phyloP scores from a whole-genome alignment of 139 green algal species.

The Pycnococcus provasolii region DNA sequence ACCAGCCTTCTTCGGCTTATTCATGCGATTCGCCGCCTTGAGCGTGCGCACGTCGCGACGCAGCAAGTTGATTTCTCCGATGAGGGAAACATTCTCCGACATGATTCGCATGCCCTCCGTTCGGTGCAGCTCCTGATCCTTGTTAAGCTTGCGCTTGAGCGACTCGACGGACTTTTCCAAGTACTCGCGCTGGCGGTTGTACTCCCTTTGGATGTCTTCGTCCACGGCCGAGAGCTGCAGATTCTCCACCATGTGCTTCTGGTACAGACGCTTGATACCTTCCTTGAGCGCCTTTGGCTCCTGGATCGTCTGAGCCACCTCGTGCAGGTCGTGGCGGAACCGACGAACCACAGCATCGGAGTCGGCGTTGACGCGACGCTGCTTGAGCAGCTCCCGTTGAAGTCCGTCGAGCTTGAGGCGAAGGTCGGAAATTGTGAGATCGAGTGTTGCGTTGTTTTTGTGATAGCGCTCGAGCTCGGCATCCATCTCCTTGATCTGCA shows the following conservation, averaged over 20 bases:
- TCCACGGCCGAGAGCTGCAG: conserved; percentile 33
- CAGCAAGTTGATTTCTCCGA: conserved; percentile 82
- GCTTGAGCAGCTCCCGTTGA: conserved; percentile 40
- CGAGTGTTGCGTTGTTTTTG: conserved; percentile 64
- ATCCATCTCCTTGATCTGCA: conserved; percentile 73
- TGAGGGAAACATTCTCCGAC: conserved; percentile 69
- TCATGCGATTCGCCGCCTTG: conserved; percentile 7
- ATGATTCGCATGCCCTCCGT: conserved; percentile 56
- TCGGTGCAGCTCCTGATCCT: conserved; percentile 53
- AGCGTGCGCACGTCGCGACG: conserved; percentile 55
- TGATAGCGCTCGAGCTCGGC: conserved; percentile 71
- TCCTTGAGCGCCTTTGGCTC: conserved; percentile 72
- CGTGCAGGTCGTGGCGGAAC: conserved; percentile 36
- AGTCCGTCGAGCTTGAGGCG: conserved; percentile 51
- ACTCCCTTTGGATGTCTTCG: conserved; percentile 54
- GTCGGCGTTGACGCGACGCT: conserved; percentile 26
- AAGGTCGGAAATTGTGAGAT: conserved; percentile 62
- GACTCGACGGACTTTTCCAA: conserved; percentile 66
- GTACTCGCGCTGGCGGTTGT: conserved; percentile 56
- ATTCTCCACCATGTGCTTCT: conserved; percentile 47
- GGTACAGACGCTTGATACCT: conserved; percentile 63
- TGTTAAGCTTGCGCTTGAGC: conserved; percentile 65
- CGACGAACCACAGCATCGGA: conserved; percentile 25
- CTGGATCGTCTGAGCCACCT: conserved; percentile 44
- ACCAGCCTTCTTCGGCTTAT: too few relatives aligned